Conservation (phyloP, 2,329 filamentous ascomycete species). For the Penicillium rolfsii region DNA sequence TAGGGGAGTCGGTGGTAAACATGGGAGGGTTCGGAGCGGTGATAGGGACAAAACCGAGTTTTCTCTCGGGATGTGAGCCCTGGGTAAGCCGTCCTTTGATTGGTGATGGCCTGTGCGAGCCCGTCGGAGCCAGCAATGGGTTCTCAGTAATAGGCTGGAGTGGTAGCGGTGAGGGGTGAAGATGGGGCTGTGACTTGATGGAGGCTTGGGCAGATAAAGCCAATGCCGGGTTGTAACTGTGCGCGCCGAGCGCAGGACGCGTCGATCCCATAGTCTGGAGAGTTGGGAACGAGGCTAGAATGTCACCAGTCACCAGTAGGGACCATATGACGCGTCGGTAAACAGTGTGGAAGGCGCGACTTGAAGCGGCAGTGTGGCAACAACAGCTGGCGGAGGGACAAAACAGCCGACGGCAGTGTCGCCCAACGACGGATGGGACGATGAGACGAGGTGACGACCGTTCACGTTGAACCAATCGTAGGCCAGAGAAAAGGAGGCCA, state of each 20-base stretch:
- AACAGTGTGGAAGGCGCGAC: slow-evolving; percentile 20
- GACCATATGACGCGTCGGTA: slow-evolving; percentile 36
- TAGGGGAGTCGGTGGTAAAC: slow-evolving; percentile 54
- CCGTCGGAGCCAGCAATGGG: slow-evolving; percentile 62
- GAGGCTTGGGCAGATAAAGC: slow-evolving; percentile 44
- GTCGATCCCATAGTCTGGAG: slow-evolving; percentile 43
- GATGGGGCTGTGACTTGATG: slow-evolving; percentile 42
- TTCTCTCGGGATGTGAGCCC: slow-evolving; percentile 60
- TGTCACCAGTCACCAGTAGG: slow-evolving; percentile 22
- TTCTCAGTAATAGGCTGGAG: slow-evolving; percentile 48
- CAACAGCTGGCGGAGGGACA: slow-evolving; percentile 13
- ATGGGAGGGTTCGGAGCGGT: slow-evolving; percentile 48
- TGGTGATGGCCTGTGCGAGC: slow-evolving; percentile 64
- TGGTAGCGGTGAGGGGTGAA: slow-evolving; percentile 59
- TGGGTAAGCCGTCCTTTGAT: slow-evolving; percentile 63
- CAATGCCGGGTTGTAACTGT: slow-evolving; percentile 62
- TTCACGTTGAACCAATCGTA: slow-evolving; percentile 24
- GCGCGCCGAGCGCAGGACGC: slow-evolving; percentile 53
- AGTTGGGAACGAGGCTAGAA: slow-evolving; percentile 12
- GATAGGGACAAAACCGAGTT: slow-evolving; percentile 66
- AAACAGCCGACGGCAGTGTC: slow-evolving; percentile 18
- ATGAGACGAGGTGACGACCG: slow-evolving; percentile 18
- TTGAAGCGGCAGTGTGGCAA: slow-evolving; percentile 9
- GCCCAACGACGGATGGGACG: not conserved
- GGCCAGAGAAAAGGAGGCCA: slow-evolving; percentile 11